phyloP scores from a whole-genome alignment of 495 filamentous ascomycete species.

The Neurospora sp. region DNA sequence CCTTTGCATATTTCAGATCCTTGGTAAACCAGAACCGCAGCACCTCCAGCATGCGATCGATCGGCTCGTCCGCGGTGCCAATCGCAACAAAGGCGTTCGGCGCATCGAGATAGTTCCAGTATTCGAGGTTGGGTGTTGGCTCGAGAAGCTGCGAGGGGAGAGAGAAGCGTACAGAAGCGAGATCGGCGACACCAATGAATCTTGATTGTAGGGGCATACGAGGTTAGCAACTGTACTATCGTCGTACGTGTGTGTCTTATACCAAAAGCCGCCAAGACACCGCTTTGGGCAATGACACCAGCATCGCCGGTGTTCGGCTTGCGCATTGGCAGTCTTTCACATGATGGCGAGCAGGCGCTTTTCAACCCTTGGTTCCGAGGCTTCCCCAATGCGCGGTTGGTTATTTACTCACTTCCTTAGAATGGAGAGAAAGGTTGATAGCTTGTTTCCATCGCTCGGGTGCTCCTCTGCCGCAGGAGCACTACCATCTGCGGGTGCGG shows the following conservation, averaged over 20 bases:
- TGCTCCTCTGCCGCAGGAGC: constrained; percentile 37
- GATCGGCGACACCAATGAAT: constrained; percentile 91
- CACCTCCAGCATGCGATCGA: constrained; percentile 88
- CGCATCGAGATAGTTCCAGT: constrained; percentile 96
- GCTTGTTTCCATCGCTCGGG: constrained; percentile 71
- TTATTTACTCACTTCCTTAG: constrained; percentile 56
- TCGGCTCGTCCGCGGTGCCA: constrained; percentile 80
- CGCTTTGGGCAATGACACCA: not conserved
- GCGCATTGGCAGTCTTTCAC: not conserved
- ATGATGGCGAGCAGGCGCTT: not conserved
- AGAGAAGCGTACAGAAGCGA: constrained; percentile 91
- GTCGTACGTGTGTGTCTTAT: not conserved
- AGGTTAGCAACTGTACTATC: constrained; percentile 1
- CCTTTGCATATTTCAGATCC: constrained; percentile 97
- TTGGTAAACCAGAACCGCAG: constrained; percentile 98
- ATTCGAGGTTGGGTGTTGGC: constrained; percentile 92
- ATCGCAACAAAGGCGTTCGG: constrained; percentile 95
- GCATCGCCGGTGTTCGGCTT: not conserved
- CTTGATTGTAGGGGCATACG: constrained; percentile 27
- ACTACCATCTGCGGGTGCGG: not conserved
- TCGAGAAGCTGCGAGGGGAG: constrained; percentile 91
- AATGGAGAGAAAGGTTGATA: constrained; percentile 75
- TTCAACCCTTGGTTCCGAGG: not conserved
- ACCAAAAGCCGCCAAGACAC: not conserved
- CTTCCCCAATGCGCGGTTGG: not conserved